Conservation (phyloP, 208 protist species). For the Trypanosoma cruzi region DNA sequence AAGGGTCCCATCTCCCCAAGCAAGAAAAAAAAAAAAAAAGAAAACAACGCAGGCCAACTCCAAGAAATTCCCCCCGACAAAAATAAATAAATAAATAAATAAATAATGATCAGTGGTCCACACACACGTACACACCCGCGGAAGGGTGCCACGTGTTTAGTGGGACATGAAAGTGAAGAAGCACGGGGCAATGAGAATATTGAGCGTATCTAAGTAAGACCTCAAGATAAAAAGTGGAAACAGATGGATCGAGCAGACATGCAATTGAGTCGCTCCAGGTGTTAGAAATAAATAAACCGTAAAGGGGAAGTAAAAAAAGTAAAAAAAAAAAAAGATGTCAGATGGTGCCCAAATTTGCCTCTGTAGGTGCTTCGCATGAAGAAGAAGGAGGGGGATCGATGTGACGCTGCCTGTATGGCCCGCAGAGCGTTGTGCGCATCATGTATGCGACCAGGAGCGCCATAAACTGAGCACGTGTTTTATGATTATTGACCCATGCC, state of each 20-base stretch:
- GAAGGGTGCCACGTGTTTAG: not conserved
- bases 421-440: conserved; percentile 30
- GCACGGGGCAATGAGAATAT: not conserved
- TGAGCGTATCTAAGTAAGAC: not conserved
- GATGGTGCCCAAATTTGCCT: not conserved
- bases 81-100: conserved; percentile 8
- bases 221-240: not conserved
- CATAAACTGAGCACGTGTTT: conserved; percentile 32
- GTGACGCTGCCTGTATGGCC: conserved; percentile 25
- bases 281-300: not conserved
- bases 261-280: not conserved
- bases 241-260: not conserved
- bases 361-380: not conserved
- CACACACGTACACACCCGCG: not conserved
- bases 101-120: not conserved
- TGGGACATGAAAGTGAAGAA: not conserved
- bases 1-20: too few relatives aligned
- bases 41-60: not conserved
- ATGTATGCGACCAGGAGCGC: conserved; percentile 24
- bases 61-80: not conserved
- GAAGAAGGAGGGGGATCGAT: not conserved
- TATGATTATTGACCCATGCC: conserved; percentile 27
- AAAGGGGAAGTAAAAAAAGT: not conserved
- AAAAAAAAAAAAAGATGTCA: not conserved
- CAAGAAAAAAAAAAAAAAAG: not conserved